Evolutionary conservation across 2,329 filamentous ascomycete species (phyloP).

Genomic region (Fusarium begoniae): DNA sequence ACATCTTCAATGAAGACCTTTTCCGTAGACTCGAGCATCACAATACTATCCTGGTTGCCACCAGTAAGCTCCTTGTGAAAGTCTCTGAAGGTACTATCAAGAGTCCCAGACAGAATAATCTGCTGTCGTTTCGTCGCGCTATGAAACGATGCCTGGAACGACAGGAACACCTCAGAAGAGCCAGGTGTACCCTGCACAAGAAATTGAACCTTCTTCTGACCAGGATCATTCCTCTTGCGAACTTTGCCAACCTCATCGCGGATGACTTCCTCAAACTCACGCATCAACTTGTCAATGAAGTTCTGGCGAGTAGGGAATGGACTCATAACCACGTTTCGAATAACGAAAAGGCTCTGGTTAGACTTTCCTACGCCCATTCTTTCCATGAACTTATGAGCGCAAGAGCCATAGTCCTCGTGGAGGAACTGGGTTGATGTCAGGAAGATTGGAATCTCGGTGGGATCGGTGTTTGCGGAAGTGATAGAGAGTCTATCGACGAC

Average conservation of each 20-base stretch:
- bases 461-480: constrained; percentile 51
- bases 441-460: constrained; percentile 53
- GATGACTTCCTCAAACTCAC: constrained; percentile 45
- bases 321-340: constrained; percentile 60
- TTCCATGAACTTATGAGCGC: constrained; percentile 52
- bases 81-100: not conserved
- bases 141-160: constrained; percentile 53
- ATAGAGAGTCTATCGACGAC: constrained; percentile 55
- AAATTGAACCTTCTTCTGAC: constrained; percentile 49
- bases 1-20: not conserved
- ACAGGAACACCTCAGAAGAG: constrained; percentile 49
- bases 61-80: not conserved
- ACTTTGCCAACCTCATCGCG: constrained; percentile 43
- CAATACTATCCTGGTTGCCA: not conserved
- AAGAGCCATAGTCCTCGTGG: constrained; percentile 52
- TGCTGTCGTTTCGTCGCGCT: constrained; percentile 47
- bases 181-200: constrained; percentile 48
- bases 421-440: constrained; percentile 56
- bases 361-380: constrained; percentile 49
- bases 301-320: constrained; percentile 52
- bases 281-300: constrained; percentile 51
- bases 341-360: constrained; percentile 52
- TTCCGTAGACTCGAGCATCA: constrained; percentile 24
- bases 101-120: constrained; percentile 41
- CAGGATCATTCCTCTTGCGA: constrained; percentile 49